Conservation (phyloP, 108 stramenopile species). For the Pseudonitzschia pungens region DNA sequence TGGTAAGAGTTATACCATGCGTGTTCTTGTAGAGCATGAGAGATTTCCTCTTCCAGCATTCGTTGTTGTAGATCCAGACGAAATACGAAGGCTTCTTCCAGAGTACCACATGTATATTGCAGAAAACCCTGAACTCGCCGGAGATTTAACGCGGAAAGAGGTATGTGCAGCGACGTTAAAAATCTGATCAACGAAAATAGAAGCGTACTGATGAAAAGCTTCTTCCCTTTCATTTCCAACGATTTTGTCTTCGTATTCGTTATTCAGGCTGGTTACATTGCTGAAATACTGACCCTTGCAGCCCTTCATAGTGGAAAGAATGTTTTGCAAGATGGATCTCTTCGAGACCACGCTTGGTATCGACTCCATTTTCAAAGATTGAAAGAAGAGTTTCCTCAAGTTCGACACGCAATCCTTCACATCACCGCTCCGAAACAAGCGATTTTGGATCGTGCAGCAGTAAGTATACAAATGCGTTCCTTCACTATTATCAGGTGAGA, state of each 20-base stretch:
- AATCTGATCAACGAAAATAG: not conserved
- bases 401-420: constrained; percentile 81
- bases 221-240: not conserved
- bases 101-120: constrained; percentile 76
- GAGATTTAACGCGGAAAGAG: constrained; percentile 79
- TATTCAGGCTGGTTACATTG: constrained; percentile 58
- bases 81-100: constrained; percentile 68
- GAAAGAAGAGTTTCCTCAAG: constrained; percentile 63
- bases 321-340: constrained; percentile 83
- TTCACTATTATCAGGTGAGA: not conserved
- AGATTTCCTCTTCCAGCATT: constrained; percentile 81
- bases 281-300: constrained; percentile 77
- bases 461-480: constrained; percentile 25
- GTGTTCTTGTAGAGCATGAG: constrained; percentile 52
- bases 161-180: not conserved
- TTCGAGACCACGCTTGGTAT: constrained; percentile 83
- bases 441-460: constrained; percentile 72
- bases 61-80: constrained; percentile 87
- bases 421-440: constrained; percentile 71
- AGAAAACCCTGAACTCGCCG: constrained; percentile 59
- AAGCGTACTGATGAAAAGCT: not conserved
- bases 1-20: constrained; percentile 82
- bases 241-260: too few species aligned
- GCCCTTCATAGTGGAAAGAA: constrained; percentile 75
- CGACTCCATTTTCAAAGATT: constrained; percentile 61